Evolutionary conservation across 2,329 filamentous ascomycete genomes (phyloP).

Genomic region (Fusarium austroafricanum): DNA sequence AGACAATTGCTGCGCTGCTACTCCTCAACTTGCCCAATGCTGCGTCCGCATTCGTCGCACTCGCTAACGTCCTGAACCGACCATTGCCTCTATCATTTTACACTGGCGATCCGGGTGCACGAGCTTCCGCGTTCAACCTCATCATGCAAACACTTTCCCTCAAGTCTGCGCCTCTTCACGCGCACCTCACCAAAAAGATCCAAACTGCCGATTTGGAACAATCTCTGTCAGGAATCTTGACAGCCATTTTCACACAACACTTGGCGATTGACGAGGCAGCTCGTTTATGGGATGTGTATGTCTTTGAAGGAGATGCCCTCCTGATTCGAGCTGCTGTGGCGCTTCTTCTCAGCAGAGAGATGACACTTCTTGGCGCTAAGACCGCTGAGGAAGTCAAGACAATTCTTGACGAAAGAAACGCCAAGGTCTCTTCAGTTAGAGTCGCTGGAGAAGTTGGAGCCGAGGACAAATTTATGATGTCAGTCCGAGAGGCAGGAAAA

Average conservation of each 20-base stretch:
- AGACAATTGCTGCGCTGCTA: slow-evolving; percentile 79
- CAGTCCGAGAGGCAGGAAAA: slow-evolving; percentile 52
- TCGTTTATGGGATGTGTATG: slow-evolving; percentile 83
- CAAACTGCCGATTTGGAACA: slow-evolving; percentile 59
- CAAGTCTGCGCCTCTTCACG: slow-evolving; percentile 73
- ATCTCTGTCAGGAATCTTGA: slow-evolving; percentile 72
- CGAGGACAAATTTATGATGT: slow-evolving; percentile 58
- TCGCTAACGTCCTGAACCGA: slow-evolving; percentile 83
- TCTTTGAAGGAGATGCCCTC: slow-evolving; percentile 82
- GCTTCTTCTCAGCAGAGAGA: slow-evolving; percentile 67
- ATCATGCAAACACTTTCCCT: slow-evolving; percentile 73
- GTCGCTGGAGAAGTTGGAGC: slow-evolving; percentile 57
- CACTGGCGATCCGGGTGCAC: slow-evolving; percentile 75
- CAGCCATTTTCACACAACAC: slow-evolving; percentile 70
- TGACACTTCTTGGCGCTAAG: slow-evolving; percentile 61
- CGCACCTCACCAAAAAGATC: slow-evolving; percentile 68
- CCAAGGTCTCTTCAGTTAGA: slow-evolving; percentile 47
- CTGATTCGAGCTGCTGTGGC: slow-evolving; percentile 79
- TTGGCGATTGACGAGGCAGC: slow-evolving; percentile 77
- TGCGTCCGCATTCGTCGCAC: slow-evolving; percentile 73
- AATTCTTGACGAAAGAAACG: slow-evolving; percentile 50
- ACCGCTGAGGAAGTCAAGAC: slow-evolving; percentile 58
- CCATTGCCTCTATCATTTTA: slow-evolving; percentile 81
- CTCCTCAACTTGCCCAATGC: slow-evolving; percentile 76
- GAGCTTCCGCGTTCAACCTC: slow-evolving; percentile 75